Base-by-base conservation (phyloP, 1,139 yeast species). In the Saccharomyces pastorianus region DNA sequence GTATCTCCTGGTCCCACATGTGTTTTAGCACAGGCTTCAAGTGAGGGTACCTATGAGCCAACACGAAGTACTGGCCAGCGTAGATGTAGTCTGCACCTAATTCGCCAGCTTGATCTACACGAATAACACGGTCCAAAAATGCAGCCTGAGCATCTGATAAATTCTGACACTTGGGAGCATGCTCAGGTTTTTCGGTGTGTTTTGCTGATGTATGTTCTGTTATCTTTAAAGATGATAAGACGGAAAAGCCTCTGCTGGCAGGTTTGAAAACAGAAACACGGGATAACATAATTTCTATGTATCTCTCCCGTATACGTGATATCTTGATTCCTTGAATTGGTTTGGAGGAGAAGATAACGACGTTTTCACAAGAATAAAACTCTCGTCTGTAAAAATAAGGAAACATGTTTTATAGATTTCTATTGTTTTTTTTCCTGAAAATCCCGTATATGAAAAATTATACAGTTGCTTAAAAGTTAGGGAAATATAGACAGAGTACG, bases 101-200 rank as follows among this genome's bases (percentile, higher is more conserved):
- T 68, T 93, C 99, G 44, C 99, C 99, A 1, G 99, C 97, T 70
- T 93, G 99, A 67, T 93, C 98, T 7, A 93, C 99, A 53, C 99
- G 76, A 27, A 93, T 81, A 1, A 85, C 84, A 56, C 93, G 73
- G 55, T 88, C 89, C 29, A 90, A 76, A 59, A 78, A 87, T 0
- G 90, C 90, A 58, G 75, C 75, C 64, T 85, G 91, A 0, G 88
- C 87, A 49, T 72, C 72, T 3, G 82, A 76, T 51, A 83, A 66
- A 5, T 76, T 68, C 0, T 61, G 58, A 51, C 55, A 61, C 48
- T 58, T 57, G 6, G 48, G 53, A 28, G 26, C 51, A 9, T 49
- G 42, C 29, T 54, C 42, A 20, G 56, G 42, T 6, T 48, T 51
- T 14, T 32, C 49, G 13, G 48, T 54, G 7, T 52, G 48, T 26